A percentile compares a stretch with the other conserved stretches of the same genome.
phyloP scores from a whole-genome alignment of 176 grass and related monocot genomes.

The Avena sativa region DNA sequence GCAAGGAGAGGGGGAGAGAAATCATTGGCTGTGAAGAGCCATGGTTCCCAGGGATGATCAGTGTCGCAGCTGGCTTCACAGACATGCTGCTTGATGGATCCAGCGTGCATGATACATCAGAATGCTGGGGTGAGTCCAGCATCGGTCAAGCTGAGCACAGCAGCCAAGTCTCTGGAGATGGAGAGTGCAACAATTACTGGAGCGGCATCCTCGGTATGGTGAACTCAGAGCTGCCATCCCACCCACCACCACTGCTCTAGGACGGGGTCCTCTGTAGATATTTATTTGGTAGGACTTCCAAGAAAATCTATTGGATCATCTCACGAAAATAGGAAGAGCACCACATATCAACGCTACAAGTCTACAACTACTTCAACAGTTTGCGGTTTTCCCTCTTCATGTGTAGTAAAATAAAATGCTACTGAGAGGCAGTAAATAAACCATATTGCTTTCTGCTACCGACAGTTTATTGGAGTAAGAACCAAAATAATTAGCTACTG shows the following conservation, averaged over 20 bases:
- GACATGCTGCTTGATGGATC: slow-evolving; percentile 70
- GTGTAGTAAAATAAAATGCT: slow-evolving; percentile 44
- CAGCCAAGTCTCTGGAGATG: slow-evolving; percentile 55
- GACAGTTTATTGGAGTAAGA: slow-evolving; percentile 18
- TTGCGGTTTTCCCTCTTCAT: slow-evolving; percentile 45
- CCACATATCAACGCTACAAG: slow-evolving; percentile 39
- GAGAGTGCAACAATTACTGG: slow-evolving; percentile 90
- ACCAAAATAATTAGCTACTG: slow-evolving; percentile 27
- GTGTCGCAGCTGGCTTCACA: slow-evolving; percentile 58
- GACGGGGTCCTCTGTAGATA: slow-evolving; percentile 37
- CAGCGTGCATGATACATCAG: slow-evolving; percentile 53
- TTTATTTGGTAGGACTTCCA: slow-evolving; percentile 21
- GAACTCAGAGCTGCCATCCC: slow-evolving; percentile 63
- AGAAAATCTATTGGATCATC: slow-evolving; percentile 31
- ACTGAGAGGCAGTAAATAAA: slow-evolving; percentile 51
- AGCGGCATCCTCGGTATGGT: slow-evolving; percentile 83
- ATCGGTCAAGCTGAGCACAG: slow-evolving; percentile 49
- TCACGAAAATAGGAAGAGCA: slow-evolving; percentile 41
- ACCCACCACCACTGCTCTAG: slow-evolving; percentile 57
- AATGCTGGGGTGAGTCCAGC: slow-evolving; percentile 74
- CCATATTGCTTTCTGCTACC: slow-evolving; percentile 27
- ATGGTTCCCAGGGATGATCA: slow-evolving; percentile 56
- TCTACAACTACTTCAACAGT: slow-evolving; percentile 38
- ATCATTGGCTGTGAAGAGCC: slow-evolving; percentile 50
- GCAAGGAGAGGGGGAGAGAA: slow-evolving; percentile 43